Conservation (phyloP, 805 yeast genomes). For the Lachancea quebecensis region DNA sequence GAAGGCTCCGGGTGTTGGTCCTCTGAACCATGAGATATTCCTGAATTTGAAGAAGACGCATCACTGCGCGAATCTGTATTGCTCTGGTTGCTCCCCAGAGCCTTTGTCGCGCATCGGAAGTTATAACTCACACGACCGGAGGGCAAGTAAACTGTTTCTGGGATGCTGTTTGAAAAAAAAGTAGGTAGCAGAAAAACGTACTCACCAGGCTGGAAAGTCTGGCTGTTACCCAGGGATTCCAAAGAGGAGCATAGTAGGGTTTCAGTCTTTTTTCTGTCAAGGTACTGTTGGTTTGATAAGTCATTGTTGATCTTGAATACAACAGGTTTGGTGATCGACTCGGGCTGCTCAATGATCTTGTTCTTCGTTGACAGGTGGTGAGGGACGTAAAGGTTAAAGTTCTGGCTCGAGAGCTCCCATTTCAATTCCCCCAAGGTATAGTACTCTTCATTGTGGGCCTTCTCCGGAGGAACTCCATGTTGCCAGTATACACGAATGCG, state of each 20-base stretch:
- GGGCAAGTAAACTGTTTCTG: conserved; percentile 44
- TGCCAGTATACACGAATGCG: conserved; percentile 46
- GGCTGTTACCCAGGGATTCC: conserved; percentile 1
- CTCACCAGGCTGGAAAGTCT: conserved; percentile 49
- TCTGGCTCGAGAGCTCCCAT: conserved; percentile 39
- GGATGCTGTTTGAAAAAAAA: conserved; percentile 51
- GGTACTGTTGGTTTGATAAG: conserved; percentile 11
- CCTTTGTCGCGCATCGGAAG: conserved; percentile 16
- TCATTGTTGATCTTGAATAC: conserved; percentile 16
- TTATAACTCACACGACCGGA: conserved; percentile 28
- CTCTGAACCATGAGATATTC: conserved; percentile 4
- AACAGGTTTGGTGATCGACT: conserved; percentile 10
- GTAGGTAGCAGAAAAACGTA: conserved; percentile 63
- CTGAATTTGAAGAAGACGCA: conserved; percentile 5
- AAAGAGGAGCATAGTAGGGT: conserved; percentile 9
- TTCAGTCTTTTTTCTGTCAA: conserved; percentile 15
- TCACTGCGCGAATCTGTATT: conserved; percentile 4
- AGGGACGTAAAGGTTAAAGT: conserved; percentile 40
- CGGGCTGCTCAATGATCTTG: conserved; percentile 20
- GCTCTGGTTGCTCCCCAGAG: not conserved
- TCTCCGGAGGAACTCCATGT: conserved; percentile 44
- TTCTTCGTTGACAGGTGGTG: conserved; percentile 18
- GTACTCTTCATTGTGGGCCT: conserved; percentile 38
- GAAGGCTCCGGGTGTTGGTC: conserved; percentile 3
- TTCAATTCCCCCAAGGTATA: conserved; percentile 42